Conservation (phyloP, 2,329 filamentous ascomycete species). For the Coniochaeta sp. region DNA sequence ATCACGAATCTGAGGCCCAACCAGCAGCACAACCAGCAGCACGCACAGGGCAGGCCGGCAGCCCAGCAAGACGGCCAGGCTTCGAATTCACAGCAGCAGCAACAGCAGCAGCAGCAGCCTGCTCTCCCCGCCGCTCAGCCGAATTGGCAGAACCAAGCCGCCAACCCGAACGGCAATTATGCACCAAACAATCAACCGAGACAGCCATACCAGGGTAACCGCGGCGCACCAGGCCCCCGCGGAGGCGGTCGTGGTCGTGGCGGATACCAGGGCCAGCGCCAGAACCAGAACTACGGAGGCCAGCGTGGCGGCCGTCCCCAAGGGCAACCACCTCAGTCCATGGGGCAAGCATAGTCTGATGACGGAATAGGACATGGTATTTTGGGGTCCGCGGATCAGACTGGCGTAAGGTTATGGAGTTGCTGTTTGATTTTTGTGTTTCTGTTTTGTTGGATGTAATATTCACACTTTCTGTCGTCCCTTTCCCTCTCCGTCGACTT, state of each 20-base stretch:
- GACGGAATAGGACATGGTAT: not conserved
- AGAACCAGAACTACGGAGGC: slow-evolving; percentile 20
- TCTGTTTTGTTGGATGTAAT: not conserved
- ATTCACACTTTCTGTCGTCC: not conserved
- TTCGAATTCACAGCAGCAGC: slow-evolving; percentile 4
- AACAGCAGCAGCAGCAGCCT: slow-evolving; percentile 8
- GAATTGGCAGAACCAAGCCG: slow-evolving; percentile 34
- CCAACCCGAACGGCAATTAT: slow-evolving; percentile 26
- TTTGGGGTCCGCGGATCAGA: not conserved
- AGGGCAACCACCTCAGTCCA: not conserved
- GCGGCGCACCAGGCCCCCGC: slow-evolving; percentile 23
- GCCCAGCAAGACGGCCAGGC: not conserved
- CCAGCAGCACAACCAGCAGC: no score
- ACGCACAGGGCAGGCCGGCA: not conserved
- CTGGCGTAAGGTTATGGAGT: not conserved
- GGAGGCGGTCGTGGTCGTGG: slow-evolving; percentile 23
- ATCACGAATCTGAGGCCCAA: slow-evolving; percentile 25
- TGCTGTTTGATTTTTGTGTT: not conserved
- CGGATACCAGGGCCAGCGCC: slow-evolving; percentile 17
- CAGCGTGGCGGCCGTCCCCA: slow-evolving; percentile 10
- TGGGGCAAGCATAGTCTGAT: not conserved
- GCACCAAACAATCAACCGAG: slow-evolving; percentile 18
- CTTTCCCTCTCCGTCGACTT: not conserved
- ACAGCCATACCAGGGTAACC: slow-evolving; percentile 32
- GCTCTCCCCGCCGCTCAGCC: slow-evolving; percentile 15